Percentiles rank a stretch among this genome's conserved stretches.
Conservation (phyloP, 169 alveolate species). For the Cystoisospora suis region DNA sequence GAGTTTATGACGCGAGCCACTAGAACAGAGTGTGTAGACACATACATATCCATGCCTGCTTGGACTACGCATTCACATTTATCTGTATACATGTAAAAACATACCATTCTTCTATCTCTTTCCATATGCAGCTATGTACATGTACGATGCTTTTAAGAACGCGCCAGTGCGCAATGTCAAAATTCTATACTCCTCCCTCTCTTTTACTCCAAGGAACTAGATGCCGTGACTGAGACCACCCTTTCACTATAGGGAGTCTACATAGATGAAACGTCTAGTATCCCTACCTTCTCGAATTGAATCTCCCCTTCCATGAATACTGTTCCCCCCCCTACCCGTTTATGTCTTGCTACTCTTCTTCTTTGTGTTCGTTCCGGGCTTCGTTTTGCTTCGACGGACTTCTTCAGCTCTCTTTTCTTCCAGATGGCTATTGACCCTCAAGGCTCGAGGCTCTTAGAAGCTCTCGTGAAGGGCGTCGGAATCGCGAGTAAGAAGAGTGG, state of each 20-base stretch:
- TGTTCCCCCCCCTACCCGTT: neutral
- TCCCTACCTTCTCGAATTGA: no score
- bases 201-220: no score
- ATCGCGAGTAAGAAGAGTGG: neutral
- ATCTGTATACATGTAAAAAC: neutral
- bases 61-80: no score
- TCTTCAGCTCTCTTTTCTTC: conserved; percentile 33
- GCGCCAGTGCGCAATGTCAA: no score
- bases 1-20: neutral
- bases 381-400: neutral
- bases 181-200: no score
- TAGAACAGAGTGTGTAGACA: neutral
- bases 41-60: neutral
- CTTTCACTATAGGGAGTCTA: no score
- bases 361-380: neutral
- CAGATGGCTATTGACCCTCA: conserved; percentile 32
- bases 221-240: no score
- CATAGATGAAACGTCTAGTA: no score
- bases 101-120: neutral
- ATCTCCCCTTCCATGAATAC: neutral
- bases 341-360: neutral
- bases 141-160: no score
- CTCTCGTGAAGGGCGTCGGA: neutral
- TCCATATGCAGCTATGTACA: neutral
- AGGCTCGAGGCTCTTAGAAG: conserved; percentile 34